These are phyloP conservation scores for Hericium alpestre DNA, from an alignment of 768 basidiomycete genomes.

Conservation along the genomic window DNA sequence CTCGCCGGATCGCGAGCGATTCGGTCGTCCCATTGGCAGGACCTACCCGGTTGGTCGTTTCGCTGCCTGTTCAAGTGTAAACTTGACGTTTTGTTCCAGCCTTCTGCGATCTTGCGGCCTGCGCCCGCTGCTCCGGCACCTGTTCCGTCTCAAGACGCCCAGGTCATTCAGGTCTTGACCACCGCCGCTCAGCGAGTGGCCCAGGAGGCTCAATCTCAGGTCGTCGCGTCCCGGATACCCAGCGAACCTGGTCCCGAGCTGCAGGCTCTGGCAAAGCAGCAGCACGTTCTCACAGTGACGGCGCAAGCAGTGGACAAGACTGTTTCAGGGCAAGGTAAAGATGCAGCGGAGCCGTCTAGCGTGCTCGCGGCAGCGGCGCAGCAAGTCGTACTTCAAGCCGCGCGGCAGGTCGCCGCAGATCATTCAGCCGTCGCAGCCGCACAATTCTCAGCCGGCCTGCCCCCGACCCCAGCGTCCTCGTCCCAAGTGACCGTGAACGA, in stretches of 20 bases:
- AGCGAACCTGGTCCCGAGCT: constrained; percentile 36
- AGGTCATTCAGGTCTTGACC: constrained; percentile 70
- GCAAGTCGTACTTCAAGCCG: constrained; percentile 73
- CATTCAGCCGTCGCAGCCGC: constrained; percentile 32
- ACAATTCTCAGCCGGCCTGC: constrained; percentile 31
- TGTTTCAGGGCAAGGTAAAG: constrained; percentile 37
- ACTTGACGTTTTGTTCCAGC: neutral
- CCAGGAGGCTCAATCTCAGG: constrained; percentile 60
- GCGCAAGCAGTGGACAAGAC: constrained; percentile 69
- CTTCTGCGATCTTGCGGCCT: constrained; percentile 19
- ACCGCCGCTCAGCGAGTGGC: constrained; percentile 70
- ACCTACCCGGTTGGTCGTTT: constrained; percentile 18
- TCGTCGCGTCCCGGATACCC: constrained; percentile 40
- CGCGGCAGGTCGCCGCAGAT: constrained; percentile 45
- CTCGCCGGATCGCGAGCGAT: constrained; percentile 33
- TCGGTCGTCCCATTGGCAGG: constrained; percentile 24
- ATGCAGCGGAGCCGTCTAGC: constrained; percentile 34
- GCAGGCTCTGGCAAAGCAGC: constrained; percentile 69
- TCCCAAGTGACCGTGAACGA: constrained; percentile 45
- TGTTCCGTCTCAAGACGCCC: constrained; percentile 43
- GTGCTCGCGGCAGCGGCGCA: constrained; percentile 67
- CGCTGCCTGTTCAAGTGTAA: constrained; percentile 7
- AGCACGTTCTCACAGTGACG: constrained; percentile 62
- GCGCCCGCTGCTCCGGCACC: constrained; percentile 19
- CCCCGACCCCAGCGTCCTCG: constrained; percentile 19